Conservation (phyloP, 345 rosid species). For the Pistacia integerrima region DNA sequence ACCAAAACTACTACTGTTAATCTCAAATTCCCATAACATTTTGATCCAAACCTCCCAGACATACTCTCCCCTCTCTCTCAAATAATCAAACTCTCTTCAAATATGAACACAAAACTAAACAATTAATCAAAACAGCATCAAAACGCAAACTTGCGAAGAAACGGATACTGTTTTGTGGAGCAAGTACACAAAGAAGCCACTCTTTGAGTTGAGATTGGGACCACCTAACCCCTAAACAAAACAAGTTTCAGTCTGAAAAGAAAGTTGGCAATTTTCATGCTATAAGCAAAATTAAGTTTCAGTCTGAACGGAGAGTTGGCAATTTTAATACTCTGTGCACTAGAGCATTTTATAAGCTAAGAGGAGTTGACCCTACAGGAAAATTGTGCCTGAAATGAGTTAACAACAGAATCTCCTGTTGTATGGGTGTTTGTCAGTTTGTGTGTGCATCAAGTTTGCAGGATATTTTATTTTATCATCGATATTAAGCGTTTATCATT, state of each 20-base stretch:
- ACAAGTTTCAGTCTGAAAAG: too few relatives aligned
- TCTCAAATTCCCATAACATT: constrained; percentile 16
- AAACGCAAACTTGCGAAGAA: too few relatives aligned
- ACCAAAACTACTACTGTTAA: constrained; percentile 12
- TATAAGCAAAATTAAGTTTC: neutral
- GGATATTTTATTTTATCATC: too few relatives aligned
- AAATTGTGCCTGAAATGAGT: neutral
- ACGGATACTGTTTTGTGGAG: too few relatives aligned
- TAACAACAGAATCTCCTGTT: neutral
- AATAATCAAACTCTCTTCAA: neutral
- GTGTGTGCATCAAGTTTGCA: neutral
- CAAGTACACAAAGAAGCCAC: too few relatives aligned
- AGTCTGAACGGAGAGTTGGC: neutral
- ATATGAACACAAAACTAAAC: neutral
- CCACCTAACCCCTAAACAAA: too few relatives aligned
- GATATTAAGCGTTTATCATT: too few relatives aligned
- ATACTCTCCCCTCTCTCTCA: neutral
- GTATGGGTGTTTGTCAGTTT: neutral
- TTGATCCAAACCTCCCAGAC: constrained; percentile 11
- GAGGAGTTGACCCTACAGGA: too few relatives aligned
- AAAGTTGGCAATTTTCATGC: too few relatives aligned
- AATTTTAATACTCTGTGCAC: too few relatives aligned
- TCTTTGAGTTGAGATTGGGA: too few relatives aligned
- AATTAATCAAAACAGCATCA: neutral
- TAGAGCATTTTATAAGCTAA: too few relatives aligned